Conservation (phyloP, 345 rosid genomes). For the Gossypium ekmanianum region DNA sequence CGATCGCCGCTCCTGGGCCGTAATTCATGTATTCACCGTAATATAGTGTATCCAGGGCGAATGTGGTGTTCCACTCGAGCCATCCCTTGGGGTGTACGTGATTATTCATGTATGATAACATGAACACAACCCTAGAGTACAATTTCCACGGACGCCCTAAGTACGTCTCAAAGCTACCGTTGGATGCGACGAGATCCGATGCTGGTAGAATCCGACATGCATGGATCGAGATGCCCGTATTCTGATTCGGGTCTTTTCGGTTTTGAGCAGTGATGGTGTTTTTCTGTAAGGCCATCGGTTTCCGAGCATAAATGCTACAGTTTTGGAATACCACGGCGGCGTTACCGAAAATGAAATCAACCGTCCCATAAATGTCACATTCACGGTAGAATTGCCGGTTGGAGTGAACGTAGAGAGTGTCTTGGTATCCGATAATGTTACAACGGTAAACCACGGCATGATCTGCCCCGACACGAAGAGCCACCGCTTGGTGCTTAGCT, state of each 20-base stretch:
- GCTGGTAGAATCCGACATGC: constrained; percentile 62
- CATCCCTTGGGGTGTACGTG: constrained; percentile 90
- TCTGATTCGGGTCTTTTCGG: constrained; percentile 90
- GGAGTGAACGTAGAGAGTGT: constrained; percentile 92
- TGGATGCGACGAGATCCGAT: constrained; percentile 43
- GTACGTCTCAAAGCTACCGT: constrained; percentile 54
- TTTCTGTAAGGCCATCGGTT: constrained; percentile 74
- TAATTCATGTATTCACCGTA: constrained; percentile 86
- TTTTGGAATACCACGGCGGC: constrained; percentile 92
- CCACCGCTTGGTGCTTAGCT: constrained; percentile 87
- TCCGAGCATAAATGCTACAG: constrained; percentile 77
- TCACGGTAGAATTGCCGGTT: constrained; percentile 92
- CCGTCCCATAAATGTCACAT: constrained; percentile 84
- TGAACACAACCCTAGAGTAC: constrained; percentile 66
- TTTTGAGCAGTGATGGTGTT: constrained; percentile 96
- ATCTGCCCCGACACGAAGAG: constrained; percentile 91
- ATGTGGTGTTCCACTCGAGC: constrained; percentile 86
- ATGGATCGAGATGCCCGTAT: constrained; percentile 93
- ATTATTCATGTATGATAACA: constrained; percentile 65
- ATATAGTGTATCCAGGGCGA: constrained; percentile 79
- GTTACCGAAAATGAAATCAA: constrained; percentile 89
- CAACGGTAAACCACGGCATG: constrained; percentile 88
- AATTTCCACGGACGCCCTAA: constrained; percentile 96
- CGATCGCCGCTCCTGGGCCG: constrained; percentile 73
- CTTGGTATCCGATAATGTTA: constrained; percentile 81